Percentiles rank a stretch among this genome's conserved stretches.
Conservation (phyloP, 2,329 filamentous ascomycete genomes). For the Neofusicoccum cordaticola region DNA sequence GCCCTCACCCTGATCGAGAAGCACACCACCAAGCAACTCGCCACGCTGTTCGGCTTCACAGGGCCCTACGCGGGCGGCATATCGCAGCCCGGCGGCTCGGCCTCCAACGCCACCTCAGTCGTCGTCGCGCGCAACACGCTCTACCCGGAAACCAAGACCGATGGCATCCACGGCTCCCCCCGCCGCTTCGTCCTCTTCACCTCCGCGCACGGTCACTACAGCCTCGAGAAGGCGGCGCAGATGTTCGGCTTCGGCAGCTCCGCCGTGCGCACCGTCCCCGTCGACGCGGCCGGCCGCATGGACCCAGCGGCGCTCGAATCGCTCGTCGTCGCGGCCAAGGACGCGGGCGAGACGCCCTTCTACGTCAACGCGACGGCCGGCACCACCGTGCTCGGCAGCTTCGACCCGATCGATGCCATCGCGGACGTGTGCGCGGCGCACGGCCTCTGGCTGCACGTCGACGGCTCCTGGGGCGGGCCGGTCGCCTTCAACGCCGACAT, state of each 20-base stretch:
- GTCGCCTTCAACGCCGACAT: constrained; percentile 66
- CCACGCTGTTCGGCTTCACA: constrained; percentile 71
- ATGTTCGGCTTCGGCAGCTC: constrained; percentile 78
- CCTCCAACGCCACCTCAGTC: constrained; percentile 81
- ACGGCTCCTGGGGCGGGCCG: constrained; percentile 86
- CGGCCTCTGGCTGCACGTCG: constrained; percentile 87
- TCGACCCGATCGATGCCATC: constrained; percentile 73
- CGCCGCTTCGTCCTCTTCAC: constrained; percentile 80
- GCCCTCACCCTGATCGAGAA: constrained; percentile 87
- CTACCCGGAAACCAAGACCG: constrained; percentile 71
- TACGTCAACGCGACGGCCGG: constrained; percentile 96
- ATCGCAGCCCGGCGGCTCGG: constrained; percentile 74
- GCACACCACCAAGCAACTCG: constrained; percentile 69
- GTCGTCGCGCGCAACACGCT: constrained; percentile 84
- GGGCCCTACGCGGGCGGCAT: constrained; percentile 69
- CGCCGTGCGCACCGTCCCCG: constrained; percentile 70
- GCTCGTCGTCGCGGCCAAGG: constrained; percentile 60
- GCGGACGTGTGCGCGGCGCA: constrained; percentile 67
- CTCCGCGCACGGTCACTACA: constrained; percentile 87
- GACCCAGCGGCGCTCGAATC: constrained; percentile 61
- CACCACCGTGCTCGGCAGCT: constrained; percentile 88
- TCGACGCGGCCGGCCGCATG: constrained; percentile 73
- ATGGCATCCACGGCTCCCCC: constrained; percentile 58
- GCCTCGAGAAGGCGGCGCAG: constrained; percentile 89
- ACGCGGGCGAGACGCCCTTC: constrained; percentile 74